phyloP scores from a whole-genome alignment of 495 filamentous ascomycete genomes.

The Astrothelium macrocarpum region DNA sequence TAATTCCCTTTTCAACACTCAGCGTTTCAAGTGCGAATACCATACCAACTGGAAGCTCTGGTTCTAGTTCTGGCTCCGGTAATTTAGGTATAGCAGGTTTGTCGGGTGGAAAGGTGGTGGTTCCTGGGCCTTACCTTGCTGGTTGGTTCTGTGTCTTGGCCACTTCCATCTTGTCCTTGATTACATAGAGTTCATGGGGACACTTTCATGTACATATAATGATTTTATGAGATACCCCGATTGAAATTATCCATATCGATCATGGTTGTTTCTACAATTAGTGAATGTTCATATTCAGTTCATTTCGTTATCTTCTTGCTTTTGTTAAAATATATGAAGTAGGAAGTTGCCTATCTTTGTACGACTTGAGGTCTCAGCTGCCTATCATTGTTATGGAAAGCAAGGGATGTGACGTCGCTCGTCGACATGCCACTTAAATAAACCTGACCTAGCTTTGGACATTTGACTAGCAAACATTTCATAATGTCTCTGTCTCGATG shows the following conservation, averaged over 20 bases:
- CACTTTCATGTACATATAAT: background rate
- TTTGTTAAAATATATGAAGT: too few relatives aligned
- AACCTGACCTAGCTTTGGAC: too few relatives aligned
- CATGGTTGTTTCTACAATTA: background rate
- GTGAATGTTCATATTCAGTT: background rate
- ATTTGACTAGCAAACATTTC: background rate
- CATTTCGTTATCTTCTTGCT: background rate
- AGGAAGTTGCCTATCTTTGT: too few relatives aligned
- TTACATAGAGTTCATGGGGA: background rate
- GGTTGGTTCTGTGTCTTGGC: background rate
- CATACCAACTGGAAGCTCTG: background rate
- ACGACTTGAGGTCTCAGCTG: too few relatives aligned
- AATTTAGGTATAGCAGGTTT: slow-evolving; percentile 1
- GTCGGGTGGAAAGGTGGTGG: background rate
- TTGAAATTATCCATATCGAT: background rate
- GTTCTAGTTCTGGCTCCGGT: background rate
- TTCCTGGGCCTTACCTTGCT: background rate
- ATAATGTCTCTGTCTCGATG: slow-evolving; percentile 10
- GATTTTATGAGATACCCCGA: background rate
- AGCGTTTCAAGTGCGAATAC: background rate
- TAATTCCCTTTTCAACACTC: background rate
- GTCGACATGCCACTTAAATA: too few relatives aligned
- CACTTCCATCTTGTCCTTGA: background rate
- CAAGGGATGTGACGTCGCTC: too few relatives aligned
- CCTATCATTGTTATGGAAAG: too few relatives aligned